Conservation (phyloP, 176 grass and related monocot species). For the Oryza meyeriana region DNA sequence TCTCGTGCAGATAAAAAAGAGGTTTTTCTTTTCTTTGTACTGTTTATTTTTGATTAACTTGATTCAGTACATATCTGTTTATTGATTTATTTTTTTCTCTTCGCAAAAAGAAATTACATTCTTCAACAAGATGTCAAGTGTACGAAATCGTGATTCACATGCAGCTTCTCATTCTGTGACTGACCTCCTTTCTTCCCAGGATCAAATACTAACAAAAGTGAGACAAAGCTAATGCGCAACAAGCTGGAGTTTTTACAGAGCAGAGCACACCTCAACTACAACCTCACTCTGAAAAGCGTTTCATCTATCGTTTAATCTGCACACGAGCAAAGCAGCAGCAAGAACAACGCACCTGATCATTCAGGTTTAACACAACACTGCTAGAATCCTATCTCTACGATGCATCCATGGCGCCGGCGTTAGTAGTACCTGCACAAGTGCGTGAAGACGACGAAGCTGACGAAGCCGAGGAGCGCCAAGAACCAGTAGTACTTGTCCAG, state of each 20-base stretch:
- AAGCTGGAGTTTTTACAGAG: not conserved
- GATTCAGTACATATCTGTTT: no score
- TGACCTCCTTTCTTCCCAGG: not conserved
- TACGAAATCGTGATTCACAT: not conserved
- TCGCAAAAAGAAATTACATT: not conserved
- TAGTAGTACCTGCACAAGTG: constrained; percentile 50
- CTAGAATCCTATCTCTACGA: constrained; percentile 3
- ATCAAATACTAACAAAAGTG: not conserved
- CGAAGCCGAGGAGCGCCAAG: constrained; percentile 54
- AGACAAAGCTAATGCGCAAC: not conserved
- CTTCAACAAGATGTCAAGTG: not conserved
- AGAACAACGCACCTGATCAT: not conserved
- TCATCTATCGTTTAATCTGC: not conserved
- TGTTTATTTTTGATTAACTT: no score
- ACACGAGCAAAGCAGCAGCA: not conserved
- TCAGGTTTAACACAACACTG: no score
- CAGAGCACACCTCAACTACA: not conserved
- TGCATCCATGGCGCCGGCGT: not conserved
- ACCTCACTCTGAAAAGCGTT: not conserved
- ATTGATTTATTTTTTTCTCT: not conserved
- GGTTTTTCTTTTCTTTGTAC: not conserved
- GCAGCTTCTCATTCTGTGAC: not conserved
- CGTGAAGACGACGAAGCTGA: constrained; percentile 61
- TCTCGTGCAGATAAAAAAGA: not conserved
- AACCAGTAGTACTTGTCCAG: constrained; percentile 82